Conservation (phyloP, 495 filamentous ascomycete species). For the Tuber indicum region DNA sequence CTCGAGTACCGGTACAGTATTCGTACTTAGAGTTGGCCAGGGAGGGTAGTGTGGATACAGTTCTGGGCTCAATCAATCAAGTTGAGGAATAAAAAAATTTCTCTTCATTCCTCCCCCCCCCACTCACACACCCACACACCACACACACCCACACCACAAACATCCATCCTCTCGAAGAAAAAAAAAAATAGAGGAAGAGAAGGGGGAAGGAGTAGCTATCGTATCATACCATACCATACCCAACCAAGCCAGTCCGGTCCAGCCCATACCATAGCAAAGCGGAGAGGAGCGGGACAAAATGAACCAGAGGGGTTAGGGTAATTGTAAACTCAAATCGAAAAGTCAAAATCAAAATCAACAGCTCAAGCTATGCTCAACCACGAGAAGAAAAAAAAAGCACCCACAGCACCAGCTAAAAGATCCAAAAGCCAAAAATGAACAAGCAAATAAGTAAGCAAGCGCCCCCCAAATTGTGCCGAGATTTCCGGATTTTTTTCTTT, state of each 20-base stretch:
- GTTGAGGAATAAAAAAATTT: background rate
- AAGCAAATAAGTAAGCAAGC: background rate
- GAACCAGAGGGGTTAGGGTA: constrained; percentile 5
- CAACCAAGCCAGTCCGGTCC: background rate
- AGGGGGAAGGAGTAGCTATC: background rate
- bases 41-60: background rate
- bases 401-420: background rate
- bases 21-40: background rate
- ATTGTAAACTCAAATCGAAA: constrained; percentile 3
- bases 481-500: background rate
- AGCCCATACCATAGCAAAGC: background rate
- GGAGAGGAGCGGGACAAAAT: background rate
- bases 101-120: background rate
- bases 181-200: background rate
- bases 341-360: constrained; percentile 1
- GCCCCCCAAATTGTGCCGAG: constrained; percentile 4
- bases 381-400: background rate
- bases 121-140: background rate
- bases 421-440: background rate
- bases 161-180: background rate
- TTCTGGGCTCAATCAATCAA: background rate
- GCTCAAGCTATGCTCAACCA: constrained; percentile 2
- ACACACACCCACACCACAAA: background rate
- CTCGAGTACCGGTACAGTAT: background rate
- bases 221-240: background rate